These are phyloP conservation scores for Yamadazyma triangularis DNA, from an alignment of 1,139 yeast genomes.

Conservation along the genomic window DNA sequence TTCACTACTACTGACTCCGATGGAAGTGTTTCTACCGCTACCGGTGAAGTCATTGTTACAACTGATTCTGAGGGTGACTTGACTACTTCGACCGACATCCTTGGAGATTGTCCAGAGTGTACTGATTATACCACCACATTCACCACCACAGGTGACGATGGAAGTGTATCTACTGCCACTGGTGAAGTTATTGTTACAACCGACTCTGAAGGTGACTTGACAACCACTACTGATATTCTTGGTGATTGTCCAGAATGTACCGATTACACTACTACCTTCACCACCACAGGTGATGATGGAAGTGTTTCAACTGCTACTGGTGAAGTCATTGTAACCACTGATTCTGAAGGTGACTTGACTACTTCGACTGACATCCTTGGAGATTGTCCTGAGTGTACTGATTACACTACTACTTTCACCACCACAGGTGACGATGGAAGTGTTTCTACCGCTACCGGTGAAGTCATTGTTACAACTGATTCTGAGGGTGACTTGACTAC, in stretches of 20 bases:
- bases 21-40: conserved; percentile 3
- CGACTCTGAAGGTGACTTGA: conserved; percentile 4
- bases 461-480: conserved; percentile 7
- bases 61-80: conserved; percentile 8
- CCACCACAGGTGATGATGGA: conserved; percentile 7
- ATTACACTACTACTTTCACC: conserved; percentile 15
- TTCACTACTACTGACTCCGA: conserved; percentile 2
- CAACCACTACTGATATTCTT: conserved; percentile 4
- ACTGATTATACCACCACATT: conserved; percentile 10
- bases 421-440: conserved; percentile 15
- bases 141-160: conserved; percentile 6
- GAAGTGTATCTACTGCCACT: conserved; percentile 3
- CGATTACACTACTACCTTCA: conserved; percentile 8
- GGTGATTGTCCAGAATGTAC: conserved; percentile 8
- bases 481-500: conserved; percentile 5
- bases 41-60: conserved; percentile 5
- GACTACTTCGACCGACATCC: conserved; percentile 4
- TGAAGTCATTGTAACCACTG: conserved; percentile 10
- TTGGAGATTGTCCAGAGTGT: conserved; percentile 8
- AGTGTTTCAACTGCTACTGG: conserved; percentile 8
- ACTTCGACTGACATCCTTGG: conserved; percentile 7
- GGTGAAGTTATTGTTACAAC: conserved; percentile 9
- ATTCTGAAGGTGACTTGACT: conserved; percentile 8
- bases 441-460: conserved; percentile 13
- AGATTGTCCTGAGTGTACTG: conserved; percentile 11